Conservation (phyloP, 305 asterid species). For the Solanum hybrid region DNA sequence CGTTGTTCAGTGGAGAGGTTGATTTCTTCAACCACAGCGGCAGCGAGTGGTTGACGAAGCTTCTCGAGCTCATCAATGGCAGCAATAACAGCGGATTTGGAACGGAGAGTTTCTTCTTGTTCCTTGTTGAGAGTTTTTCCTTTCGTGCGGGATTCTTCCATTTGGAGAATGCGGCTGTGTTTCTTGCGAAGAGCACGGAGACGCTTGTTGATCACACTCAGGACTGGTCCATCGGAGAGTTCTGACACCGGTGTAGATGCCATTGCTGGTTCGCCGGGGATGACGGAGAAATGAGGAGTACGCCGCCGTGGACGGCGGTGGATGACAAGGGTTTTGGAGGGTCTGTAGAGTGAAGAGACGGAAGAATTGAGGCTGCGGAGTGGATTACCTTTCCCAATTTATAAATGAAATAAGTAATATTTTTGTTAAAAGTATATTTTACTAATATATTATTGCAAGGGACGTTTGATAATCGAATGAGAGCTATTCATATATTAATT, state of each 20-base stretch:
- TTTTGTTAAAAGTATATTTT: too few relatives aligned
- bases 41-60: constrained; percentile 48
- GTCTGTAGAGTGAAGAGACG: neutral
- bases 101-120: constrained; percentile 58
- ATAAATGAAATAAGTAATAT: too few relatives aligned
- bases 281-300: neutral
- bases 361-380: neutral
- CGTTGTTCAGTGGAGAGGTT: constrained; percentile 4
- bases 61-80: constrained; percentile 71
- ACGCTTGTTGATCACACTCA: constrained; percentile 62
- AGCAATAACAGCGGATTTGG: constrained; percentile 50
- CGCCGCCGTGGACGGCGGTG: neutral
- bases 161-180: constrained; percentile 52
- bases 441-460: too few relatives aligned
- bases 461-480: too few relatives aligned
- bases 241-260: constrained; percentile 40
- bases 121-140: constrained; percentile 72
- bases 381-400: neutral
- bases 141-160: constrained; percentile 62
- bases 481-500: too few relatives aligned
- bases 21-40: constrained; percentile 43
- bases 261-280: constrained; percentile 13
- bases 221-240: constrained; percentile 54
- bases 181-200: constrained; percentile 70
- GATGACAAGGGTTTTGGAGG: neutral